phyloP scores from a whole-genome alignment of 352 stramenopile species.

The Pythium aquatile region DNA sequence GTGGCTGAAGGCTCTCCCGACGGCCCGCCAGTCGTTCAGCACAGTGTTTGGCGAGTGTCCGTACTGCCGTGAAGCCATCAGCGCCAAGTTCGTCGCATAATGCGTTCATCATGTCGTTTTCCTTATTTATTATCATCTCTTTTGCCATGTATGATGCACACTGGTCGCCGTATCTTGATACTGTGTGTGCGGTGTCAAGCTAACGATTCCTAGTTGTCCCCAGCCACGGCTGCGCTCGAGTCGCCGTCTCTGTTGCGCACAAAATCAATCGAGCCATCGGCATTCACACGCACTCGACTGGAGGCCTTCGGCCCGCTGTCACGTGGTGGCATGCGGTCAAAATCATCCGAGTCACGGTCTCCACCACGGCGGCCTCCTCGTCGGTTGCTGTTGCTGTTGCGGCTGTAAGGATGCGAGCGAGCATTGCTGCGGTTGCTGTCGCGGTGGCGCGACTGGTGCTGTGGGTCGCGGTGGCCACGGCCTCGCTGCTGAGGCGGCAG shows the following conservation, averaged over 20 bases:
- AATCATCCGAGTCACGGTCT: constrained; percentile 18
- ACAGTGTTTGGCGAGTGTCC: constrained; percentile 90
- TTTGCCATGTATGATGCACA: not conserved
- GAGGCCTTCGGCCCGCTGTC: constrained; percentile 38
- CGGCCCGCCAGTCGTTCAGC: constrained; percentile 87
- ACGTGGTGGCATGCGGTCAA: constrained; percentile 21
- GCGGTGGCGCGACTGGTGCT: constrained; percentile 16
- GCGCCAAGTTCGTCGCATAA: constrained; percentile 57
- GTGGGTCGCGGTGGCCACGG: constrained; percentile 21
- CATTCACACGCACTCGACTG: constrained; percentile 55
- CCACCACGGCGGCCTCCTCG: constrained; percentile 3
- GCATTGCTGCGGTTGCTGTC: constrained; percentile 3
- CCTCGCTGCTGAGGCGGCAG: constrained; percentile 21
- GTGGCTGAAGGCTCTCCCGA: constrained; percentile 88
- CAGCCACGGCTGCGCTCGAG: not conserved
- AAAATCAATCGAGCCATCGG: constrained; percentile 62
- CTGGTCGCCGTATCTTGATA: not conserved
- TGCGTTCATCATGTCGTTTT: not conserved
- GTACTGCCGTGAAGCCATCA: constrained; percentile 88
- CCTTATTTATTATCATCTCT: not conserved
- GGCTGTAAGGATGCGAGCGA: constrained; percentile 22
- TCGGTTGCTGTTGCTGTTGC: not conserved
- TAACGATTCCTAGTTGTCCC: constrained; percentile 1
- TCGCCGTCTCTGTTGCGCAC: constrained; percentile 27
- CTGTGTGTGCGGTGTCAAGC: not conserved